Evolutionary conservation across 2,329 filamentous ascomycete species (phyloP).

Genomic region (Alternaria hordeiaustralica): DNA sequence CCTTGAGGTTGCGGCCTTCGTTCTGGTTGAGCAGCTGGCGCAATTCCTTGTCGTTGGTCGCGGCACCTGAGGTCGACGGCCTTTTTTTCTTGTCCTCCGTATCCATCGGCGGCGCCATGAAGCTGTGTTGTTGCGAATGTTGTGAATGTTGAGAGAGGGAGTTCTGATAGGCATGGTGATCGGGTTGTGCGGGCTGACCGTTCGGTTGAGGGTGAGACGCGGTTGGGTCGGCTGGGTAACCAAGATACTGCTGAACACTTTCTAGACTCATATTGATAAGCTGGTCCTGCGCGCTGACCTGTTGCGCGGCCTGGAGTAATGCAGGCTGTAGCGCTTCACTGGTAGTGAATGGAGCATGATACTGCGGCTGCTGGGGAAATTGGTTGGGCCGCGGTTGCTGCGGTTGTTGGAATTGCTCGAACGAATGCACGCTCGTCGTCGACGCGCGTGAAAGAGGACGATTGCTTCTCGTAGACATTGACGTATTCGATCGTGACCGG

Average conservation of each 20-base stretch:
- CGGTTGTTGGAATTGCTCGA: slow-evolving; percentile 40
- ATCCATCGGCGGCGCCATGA: slow-evolving; percentile 37
- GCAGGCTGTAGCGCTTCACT: slow-evolving; percentile 39
- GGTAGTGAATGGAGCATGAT: slow-evolving; percentile 35
- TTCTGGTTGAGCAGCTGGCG: slow-evolving; percentile 76
- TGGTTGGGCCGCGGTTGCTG: slow-evolving; percentile 23
- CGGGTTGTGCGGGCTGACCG: slow-evolving; percentile 32
- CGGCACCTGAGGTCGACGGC: slow-evolving; percentile 69
- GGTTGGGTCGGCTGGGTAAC: slow-evolving; percentile 33
- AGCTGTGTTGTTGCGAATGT: slow-evolving; percentile 33
- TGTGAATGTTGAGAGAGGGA: slow-evolving; percentile 33
- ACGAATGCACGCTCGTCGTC: slow-evolving; percentile 56
- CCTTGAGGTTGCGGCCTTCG: slow-evolving; percentile 69
- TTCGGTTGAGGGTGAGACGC: slow-evolving; percentile 22
- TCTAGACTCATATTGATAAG: slow-evolving; percentile 40
- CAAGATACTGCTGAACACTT: slow-evolving; percentile 42
- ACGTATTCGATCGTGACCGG: slow-evolving; percentile 56
- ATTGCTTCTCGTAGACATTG: slow-evolving; percentile 52
- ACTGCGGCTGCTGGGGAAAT: slow-evolving; percentile 33
- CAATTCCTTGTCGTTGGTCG: slow-evolving; percentile 83
- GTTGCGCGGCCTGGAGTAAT: slow-evolving; percentile 46
- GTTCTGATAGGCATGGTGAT: slow-evolving; percentile 37
- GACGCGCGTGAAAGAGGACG: slow-evolving; percentile 57
- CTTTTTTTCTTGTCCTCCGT: slow-evolving; percentile 60
- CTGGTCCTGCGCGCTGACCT: slow-evolving; percentile 45